Evolutionary conservation across 352 stramenopile species (phyloP).

Genomic region (Blastocystis sp.): DNA sequence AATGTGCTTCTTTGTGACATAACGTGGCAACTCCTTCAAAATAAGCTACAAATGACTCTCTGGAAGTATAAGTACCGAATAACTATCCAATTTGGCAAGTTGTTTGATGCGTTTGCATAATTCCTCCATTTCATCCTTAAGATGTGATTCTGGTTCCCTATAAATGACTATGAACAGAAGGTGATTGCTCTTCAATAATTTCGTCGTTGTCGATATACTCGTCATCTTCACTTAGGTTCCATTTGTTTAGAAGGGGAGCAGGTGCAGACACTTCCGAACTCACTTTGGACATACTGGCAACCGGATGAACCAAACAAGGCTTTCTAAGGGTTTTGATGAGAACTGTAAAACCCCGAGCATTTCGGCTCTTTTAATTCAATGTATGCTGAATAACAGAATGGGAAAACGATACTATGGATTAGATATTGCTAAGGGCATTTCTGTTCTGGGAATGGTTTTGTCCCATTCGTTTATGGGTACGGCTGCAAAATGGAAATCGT

Average conservation of each 20-base stretch:
- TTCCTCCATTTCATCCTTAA: not conserved
- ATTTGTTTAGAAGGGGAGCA: not conserved
- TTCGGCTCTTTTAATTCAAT: not conserved
- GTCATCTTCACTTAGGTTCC: slow-evolving; percentile 51
- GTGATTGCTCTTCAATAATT: slow-evolving; percentile 16
- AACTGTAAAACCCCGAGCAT: slow-evolving; percentile 24
- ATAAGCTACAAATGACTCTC: slow-evolving; percentile 5
- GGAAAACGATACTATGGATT: slow-evolving; percentile 38
- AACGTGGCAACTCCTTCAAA: slow-evolving; percentile 48
- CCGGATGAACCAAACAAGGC: not conserved
- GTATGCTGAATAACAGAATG: not conserved
- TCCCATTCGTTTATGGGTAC: slow-evolving; percentile 40
- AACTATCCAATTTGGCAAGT: not conserved
- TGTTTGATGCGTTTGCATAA: slow-evolving; percentile 14
- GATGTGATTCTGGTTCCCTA: slow-evolving; percentile 14
- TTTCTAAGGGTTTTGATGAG: not conserved
- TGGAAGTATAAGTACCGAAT: not conserved
- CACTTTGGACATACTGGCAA: not conserved
- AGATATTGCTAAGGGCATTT: slow-evolving; percentile 41
- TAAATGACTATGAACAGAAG: not conserved
- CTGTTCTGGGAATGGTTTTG: slow-evolving; percentile 46
- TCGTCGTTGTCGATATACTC: not conserved
- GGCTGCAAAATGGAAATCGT: not conserved
- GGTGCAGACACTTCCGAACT: not conserved
- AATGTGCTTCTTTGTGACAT: slow-evolving; percentile 35